Percentiles rank a stretch among this genome's conserved stretches.
Conservation (phyloP, 441 rosid genomes). For the Populus tomentosa region DNA sequence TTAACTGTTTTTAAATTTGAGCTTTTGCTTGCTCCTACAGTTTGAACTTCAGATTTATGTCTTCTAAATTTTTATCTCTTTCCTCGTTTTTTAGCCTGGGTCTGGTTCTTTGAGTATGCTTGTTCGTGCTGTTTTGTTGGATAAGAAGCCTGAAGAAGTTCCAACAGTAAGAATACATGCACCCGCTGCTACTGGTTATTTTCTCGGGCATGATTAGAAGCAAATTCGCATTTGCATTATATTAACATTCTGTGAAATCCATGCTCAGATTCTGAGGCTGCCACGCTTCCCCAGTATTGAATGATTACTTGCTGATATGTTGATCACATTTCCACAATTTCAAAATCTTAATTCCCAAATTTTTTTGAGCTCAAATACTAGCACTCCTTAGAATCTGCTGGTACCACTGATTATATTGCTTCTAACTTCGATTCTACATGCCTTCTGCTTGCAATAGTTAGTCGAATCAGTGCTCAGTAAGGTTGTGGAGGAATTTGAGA, state of each 20-base stretch:
- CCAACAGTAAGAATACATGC: too few species aligned
- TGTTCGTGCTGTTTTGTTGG: conserved; percentile 31
- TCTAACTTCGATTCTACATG: conserved; percentile 11
- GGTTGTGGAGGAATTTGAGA: conserved; percentile 82
- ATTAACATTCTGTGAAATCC: too few species aligned
- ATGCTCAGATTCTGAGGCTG: too few species aligned
- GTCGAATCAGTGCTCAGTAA: conserved; percentile 85
- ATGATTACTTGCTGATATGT: neutral
- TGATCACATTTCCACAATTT: neutral
- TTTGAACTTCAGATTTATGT: neutral
- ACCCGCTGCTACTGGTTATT: too few species aligned
- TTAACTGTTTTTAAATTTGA: conserved; percentile 14
- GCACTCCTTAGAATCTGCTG: neutral
- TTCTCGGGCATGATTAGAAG: too few species aligned
- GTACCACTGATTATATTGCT: conserved; percentile 10
- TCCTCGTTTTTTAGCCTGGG: conserved; percentile 37
- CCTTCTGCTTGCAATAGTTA: conserved; percentile 41
- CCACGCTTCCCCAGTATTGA: neutral
- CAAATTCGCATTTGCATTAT: too few species aligned
- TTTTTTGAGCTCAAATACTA: neutral
- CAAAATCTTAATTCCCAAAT: neutral
- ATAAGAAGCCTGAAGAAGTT: too few species aligned
- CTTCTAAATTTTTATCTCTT: conserved; percentile 9
- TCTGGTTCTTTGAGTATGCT: conserved; percentile 61
- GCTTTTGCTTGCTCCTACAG: neutral